Percentiles rank a stretch among this genome's conserved stretches.
Conservation (phyloP, 2,329 filamentous ascomycete species). For the Colletotrichum sp. region DNA sequence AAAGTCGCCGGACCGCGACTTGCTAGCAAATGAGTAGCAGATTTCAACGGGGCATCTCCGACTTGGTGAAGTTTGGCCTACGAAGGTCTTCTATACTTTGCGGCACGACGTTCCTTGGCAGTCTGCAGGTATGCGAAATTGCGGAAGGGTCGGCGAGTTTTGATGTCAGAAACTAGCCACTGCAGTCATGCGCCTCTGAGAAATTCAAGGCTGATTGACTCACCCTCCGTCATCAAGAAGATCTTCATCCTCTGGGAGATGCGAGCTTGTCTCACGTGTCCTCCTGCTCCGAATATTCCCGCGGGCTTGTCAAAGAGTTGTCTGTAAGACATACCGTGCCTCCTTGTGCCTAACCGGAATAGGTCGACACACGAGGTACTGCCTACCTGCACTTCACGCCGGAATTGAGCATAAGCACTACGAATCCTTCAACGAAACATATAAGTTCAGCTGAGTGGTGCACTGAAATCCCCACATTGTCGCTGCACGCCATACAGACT, state of each 20-base stretch:
- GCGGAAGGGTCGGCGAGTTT: not conserved
- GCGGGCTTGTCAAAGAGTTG: not conserved
- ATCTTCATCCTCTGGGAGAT: not conserved
- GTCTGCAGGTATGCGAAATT: not conserved
- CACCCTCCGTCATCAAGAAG: not conserved
- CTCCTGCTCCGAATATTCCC: not conserved
- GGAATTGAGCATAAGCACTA: not conserved
- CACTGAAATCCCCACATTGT: too few relatives aligned
- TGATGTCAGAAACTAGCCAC: not conserved
- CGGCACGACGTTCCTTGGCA: rapidly evolving
- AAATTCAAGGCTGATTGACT: not conserved
- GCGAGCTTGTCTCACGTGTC: not conserved
- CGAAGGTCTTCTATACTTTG: not conserved
- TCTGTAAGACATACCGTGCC: not conserved
- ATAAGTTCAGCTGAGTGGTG: not conserved
- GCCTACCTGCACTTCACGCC: not conserved
- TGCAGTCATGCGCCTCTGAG: not conserved
- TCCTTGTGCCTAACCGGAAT: not conserved
- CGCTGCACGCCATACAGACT: not conserved
- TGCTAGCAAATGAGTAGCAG: not conserved
- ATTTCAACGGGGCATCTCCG: not conserved
- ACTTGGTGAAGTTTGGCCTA: not conserved
- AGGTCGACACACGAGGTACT: not conserved
- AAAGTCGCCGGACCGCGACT: not conserved
- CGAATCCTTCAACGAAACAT: not conserved